A percentile compares a stretch with the other conserved stretches of the same genome.
phyloP scores from a whole-genome alignment of 2,329 filamentous ascomycete species.

The Aspergillus fumigatus region DNA sequence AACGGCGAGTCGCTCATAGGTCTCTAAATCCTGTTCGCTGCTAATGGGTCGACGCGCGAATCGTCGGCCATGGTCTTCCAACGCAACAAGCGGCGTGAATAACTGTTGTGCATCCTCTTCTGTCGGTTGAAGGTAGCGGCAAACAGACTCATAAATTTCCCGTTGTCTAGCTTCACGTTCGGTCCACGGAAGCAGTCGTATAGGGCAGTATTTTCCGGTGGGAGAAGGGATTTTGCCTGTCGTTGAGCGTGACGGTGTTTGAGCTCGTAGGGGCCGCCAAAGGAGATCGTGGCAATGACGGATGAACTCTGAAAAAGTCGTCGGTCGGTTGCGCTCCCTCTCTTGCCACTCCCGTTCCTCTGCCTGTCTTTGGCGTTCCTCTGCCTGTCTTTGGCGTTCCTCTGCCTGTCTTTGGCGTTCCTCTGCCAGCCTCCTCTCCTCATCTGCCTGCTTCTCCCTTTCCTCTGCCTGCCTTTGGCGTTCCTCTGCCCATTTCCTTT shows the following conservation, averaged over 20 bases:
- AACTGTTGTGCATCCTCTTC: neutral
- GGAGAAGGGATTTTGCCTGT: constrained; percentile 10
- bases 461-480: no score
- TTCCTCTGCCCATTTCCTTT: no score
- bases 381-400: constrained; percentile 1
- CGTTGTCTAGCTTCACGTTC: constrained; percentile 8
- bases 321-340: constrained; percentile 2
- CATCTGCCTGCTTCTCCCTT: no score
- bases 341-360: neutral
- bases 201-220: constrained; percentile 16
- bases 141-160: constrained; percentile 13
- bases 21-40: constrained; percentile 26
- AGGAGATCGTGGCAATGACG: constrained; percentile 14
- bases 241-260: constrained; percentile 10
- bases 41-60: constrained; percentile 15
- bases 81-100: constrained; percentile 3
- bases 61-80: constrained; percentile 16
- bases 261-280: constrained; percentile 9
- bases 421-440: no score
- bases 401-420: no score
- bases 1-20: constrained; percentile 23
- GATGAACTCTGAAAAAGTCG: constrained; percentile 10
- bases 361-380: neutral
- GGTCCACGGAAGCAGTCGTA: constrained; percentile 7
- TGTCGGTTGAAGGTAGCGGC: constrained; percentile 5